A percentile compares a stretch with the other conserved stretches of the same genome.
These are phyloP conservation scores for Cytospora chrysosperma DNA, from an alignment of 2,329 filamentous ascomycete genomes.

Conservation along the genomic window DNA sequence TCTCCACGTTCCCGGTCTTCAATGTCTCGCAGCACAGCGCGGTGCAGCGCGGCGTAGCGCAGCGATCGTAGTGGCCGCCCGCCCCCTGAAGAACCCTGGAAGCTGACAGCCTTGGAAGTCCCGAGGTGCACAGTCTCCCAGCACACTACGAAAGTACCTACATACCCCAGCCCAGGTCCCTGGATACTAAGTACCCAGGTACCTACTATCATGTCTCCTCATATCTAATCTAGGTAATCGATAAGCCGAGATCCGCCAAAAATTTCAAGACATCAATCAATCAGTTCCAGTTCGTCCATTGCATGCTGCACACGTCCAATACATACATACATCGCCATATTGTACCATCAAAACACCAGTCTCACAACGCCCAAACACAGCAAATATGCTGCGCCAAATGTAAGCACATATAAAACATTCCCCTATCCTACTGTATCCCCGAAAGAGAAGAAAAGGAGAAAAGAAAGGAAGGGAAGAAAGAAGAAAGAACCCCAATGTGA, in stretches of 20 bases:
- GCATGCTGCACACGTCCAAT: not conserved
- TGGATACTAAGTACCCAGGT: not conserved
- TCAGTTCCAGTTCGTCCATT: not conserved
- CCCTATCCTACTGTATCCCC: not conserved
- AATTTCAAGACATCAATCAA: conserved; percentile 17
- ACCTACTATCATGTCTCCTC: not conserved
- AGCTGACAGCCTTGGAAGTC: not conserved
- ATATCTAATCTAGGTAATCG: conserved; percentile 19
- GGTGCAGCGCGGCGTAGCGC: not conserved
- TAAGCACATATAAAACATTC: conserved; percentile 32
- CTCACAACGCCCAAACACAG: not conserved
- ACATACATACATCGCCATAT: no score
- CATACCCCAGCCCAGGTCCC: no score
- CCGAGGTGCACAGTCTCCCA: no score
- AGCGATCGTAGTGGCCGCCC: no score
- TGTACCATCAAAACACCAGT: not conserved
- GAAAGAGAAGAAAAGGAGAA: no score
- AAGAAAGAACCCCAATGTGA: not conserved
- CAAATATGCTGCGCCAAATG: conserved; percentile 51
- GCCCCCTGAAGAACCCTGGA: no score
- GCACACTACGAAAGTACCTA: no score
- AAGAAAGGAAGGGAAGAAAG: no score
- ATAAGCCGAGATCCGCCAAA: conserved; percentile 21
- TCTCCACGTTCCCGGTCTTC: not conserved
- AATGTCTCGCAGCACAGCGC: not conserved